phyloP scores from a whole-genome alignment of 1,284 basidiomycete species.

The Microbotryum violaceum region DNA sequence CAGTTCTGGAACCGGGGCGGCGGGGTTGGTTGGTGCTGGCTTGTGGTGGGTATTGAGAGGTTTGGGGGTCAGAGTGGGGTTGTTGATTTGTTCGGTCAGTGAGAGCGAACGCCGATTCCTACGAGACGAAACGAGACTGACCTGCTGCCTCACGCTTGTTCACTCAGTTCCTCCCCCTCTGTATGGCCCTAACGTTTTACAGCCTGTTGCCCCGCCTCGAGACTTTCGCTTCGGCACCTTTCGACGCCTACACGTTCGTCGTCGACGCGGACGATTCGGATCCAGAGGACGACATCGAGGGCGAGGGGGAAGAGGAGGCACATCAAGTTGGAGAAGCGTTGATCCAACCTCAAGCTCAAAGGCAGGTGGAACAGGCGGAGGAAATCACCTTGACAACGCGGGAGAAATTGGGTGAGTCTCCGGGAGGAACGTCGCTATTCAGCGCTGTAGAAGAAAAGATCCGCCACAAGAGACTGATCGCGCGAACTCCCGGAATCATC shows the following conservation, averaged over 20 bases:
- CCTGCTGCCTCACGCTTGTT: neutral
- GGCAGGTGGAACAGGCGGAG: conserved; percentile 11
- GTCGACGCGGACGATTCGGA: conserved; percentile 45
- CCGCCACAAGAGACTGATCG: too few species aligned
- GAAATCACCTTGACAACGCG: conserved; percentile 6
- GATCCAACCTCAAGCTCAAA: neutral
- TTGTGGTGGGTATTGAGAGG: conserved; percentile 90
- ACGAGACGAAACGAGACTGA: too few species aligned
- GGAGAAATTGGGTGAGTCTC: conserved; percentile 28
- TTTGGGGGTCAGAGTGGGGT: conserved; percentile 72
- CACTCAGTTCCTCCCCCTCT: conserved; percentile 62
- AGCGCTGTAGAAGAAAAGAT: too few species aligned
- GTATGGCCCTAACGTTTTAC: conserved; percentile 62
- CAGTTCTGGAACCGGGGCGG: conserved; percentile 76
- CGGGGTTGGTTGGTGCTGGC: conserved; percentile 83
- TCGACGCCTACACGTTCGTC: conserved; percentile 41
- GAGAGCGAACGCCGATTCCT: too few species aligned
- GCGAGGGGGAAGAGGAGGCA: conserved; percentile 34
- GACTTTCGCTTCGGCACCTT: conserved; percentile 39
- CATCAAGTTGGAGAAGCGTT: neutral
- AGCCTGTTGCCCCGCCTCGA: conserved; percentile 57
- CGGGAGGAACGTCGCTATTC: too few species aligned
- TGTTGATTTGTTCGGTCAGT: conserved; percentile 54
- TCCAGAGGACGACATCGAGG: conserved; percentile 10
- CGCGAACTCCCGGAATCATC: too few species aligned